These are phyloP conservation scores for Arthroderma sp. DNA, from an alignment of 2,329 filamentous ascomycete genomes.

Conservation along the genomic window DNA sequence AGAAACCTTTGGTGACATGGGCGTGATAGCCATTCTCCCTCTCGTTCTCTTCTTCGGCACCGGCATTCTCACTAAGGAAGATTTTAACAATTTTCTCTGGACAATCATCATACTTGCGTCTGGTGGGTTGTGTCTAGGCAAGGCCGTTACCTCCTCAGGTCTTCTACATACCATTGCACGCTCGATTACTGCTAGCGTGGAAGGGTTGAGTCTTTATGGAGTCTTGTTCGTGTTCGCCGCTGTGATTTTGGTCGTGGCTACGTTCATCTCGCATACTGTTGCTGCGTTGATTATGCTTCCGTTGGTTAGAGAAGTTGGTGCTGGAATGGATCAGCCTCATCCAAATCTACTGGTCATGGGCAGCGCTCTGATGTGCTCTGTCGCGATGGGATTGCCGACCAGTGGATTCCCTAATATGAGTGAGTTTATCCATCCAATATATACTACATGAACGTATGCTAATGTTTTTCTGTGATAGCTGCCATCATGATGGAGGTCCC, in stretches of 20 bases:
- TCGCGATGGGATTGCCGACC: slow-evolving; percentile 93
- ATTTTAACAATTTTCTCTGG: slow-evolving; percentile 99
- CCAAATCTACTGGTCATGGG: slow-evolving; percentile 94
- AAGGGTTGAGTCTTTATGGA: slow-evolving; percentile 69
- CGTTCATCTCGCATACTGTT: slow-evolving; percentile 95
- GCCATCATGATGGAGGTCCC: slow-evolving; percentile 99
- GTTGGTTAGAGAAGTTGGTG: slow-evolving; percentile 74
- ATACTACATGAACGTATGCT: neutral
- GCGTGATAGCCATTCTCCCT: slow-evolving; percentile 90
- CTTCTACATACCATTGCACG: slow-evolving; percentile 77
- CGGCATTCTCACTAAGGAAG: slow-evolving; percentile 91
- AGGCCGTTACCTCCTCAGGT: slow-evolving; percentile 86
- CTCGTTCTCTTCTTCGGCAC: slow-evolving; percentile 94
- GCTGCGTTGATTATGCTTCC: slow-evolving; percentile 90
- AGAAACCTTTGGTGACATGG: slow-evolving; percentile 87
- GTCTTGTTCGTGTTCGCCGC: slow-evolving; percentile 74
- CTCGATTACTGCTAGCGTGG: slow-evolving; percentile 59
- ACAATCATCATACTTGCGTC: slow-evolving; percentile 98
- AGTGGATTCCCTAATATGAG: slow-evolving; percentile 99
- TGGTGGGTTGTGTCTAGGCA: slow-evolving; percentile 81
- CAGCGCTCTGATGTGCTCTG: slow-evolving; percentile 87
- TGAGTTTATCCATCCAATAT: slow-evolving; percentile 41
- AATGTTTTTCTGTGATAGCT: slow-evolving; percentile 40
- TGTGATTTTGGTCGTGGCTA: slow-evolving; percentile 82
- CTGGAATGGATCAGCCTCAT: slow-evolving; percentile 73